Base-by-base conservation (phyloP, 202 grass and related monocot species). In the Cymbopogon flexuosus region DNA sequence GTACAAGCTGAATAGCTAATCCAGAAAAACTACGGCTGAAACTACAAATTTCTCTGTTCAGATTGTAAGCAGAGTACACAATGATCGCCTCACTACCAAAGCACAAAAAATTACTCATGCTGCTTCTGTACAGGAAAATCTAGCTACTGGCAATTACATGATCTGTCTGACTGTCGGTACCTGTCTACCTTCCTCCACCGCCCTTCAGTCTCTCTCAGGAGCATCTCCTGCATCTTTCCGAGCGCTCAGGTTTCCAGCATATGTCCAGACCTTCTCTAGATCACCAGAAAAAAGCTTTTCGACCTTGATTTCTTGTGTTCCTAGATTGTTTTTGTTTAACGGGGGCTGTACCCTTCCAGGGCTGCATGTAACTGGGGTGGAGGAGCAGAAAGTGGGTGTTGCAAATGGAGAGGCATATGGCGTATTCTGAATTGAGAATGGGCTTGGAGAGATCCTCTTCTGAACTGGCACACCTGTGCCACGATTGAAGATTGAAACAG, bases 361-460 rank as follows among this genome's bases (percentile, higher is more conserved):
- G 63, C 96, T 95, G 58, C 90, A 80, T 54, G 30, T 75, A 45
- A 90, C 92, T 15, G 96, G 96, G 11, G 88, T 99, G 69, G 86
- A 91, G 27, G 90, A 89, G 78, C 86, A 91, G 84, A 91, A 93
- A 19, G 84, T 90, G 1, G 96, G 96, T 63, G 92, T 99, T 3
- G 87, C 92, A 34, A 95, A 98, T 9, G 96, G 96, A 14, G 96
- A 98, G 16, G 86, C 88, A 63, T 98, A 93, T 0, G 96, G 96
- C 1, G 96, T 98, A 40, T 93, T 89, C 49, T 98, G 90, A 56
- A 98, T 89, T 0, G 96, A 98, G 84, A 98, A 98, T 18, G 92
- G 96, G 29, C 92, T 95, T 4, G 90, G 96, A 33, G 96, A 98
- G 59, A 98, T 98, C 42, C 83, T 90, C 80, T 98, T 98, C 79